Base-by-base conservation (phyloP, 345 rosid genomes). In the Pseudoturritis turrita region DNA sequence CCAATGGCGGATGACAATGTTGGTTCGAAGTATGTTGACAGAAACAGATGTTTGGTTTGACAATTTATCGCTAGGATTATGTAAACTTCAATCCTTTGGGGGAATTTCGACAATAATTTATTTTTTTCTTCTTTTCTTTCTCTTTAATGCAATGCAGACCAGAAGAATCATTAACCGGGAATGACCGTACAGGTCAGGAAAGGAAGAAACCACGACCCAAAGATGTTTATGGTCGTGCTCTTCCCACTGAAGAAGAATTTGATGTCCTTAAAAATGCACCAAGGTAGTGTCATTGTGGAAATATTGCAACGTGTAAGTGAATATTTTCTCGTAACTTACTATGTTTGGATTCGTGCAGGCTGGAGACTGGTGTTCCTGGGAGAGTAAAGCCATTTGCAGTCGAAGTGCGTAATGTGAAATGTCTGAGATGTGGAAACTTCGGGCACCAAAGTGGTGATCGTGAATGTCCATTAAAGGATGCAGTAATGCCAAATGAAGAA, bases 371-470 rank as follows among this genome's bases (percentile, higher is more conserved):
- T 76, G 68, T 80, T 74, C 70, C 88, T 67, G 92, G 89, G 23
- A 81, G 99, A 75, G 83, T 46, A 54, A 91, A 95, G 80, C 97
- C 99, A 62, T 95, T 91, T 88, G 99, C 82, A 29, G 83, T 95
- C 62, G 97, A 95, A 81, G 70, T 95, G 64, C 92, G 93, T 19
- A 91, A 91, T 78, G 97, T 89, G 51, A 95, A 88, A 82, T 95
- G 99, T 76, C 59, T 89, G 74, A 87, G 99, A 80, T 91, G 99
- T 62, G 95, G 96, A 71, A 91, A 74, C 73, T 89, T 37, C 68
- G 99, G 99, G 23, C 99, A 91, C 63, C 99, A 95, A 83, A 91
- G 96, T 71, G 97, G 99, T 74, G 98, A 95, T 69, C 96, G 94
- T 79, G 96, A 95, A 58, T 95, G 99, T 68, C 98, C 96, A 37